These are phyloP conservation scores for Aureobasidium sp. DNA, from an alignment of 2,329 filamentous ascomycete species.

Conservation along the genomic window DNA sequence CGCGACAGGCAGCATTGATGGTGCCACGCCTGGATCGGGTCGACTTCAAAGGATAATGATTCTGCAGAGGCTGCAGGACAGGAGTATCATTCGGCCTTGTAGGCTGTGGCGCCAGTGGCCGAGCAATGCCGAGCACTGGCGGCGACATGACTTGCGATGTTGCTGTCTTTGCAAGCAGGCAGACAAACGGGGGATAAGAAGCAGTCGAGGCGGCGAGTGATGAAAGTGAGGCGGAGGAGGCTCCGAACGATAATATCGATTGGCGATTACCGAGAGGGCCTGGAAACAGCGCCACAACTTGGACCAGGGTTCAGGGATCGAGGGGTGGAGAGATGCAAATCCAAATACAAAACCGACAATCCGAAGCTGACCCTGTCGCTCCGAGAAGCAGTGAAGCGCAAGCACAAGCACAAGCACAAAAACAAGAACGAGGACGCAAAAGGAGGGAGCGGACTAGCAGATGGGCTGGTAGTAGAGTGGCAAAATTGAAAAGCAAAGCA, in stretches of 20 bases:
- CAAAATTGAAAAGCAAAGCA: neutral
- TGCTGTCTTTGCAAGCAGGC: neutral
- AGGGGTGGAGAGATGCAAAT: neutral
- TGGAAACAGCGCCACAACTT: neutral
- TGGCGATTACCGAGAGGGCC: neutral
- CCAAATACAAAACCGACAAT: neutral
- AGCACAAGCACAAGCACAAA: too few relatives aligned
- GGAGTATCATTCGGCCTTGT: neutral
- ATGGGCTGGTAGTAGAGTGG: neutral
- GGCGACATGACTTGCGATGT: neutral
- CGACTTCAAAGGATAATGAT: neutral
- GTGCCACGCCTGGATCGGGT: slow-evolving; percentile 1
- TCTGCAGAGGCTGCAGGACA: neutral
- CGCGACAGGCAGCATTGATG: slow-evolving; percentile 6
- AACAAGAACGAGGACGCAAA: too few relatives aligned
- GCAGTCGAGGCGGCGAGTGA: neutral
- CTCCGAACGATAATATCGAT: neutral
- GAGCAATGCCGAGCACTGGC: neutral
- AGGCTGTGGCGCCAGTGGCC: slow-evolving; percentile 7
- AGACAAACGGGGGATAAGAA: neutral
- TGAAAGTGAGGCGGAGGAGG: neutral
- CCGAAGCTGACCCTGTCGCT: neutral
- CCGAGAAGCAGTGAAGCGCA: neutral
- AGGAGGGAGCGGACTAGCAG: neutral
- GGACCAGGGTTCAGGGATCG: neutral